Base-by-base conservation (phyloP, 1,139 yeast species). In the Saccharomyces hybrid region DNA sequence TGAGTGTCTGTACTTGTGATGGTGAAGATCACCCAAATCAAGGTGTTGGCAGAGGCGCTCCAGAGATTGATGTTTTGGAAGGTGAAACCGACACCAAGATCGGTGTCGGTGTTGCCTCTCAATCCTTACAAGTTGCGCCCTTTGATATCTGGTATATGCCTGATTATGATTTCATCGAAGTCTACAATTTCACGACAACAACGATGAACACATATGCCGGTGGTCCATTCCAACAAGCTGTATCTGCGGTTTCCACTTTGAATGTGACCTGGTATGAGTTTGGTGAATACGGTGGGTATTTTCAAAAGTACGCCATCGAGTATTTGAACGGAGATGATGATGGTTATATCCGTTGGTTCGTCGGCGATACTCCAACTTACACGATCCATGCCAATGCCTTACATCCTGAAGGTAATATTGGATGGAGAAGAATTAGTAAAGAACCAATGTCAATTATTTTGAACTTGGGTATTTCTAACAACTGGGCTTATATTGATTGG, bases 91-190 rank as follows among this genome's bases (percentile, higher is more conserved):
- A 76, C 58, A 73, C 80, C 3, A 72, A 68, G 50, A 58, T 70
- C 41, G 78, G 77, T 52, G 72, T 73, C 14, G 91, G 90, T 60
- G 78, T 83, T 29, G 95, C 84, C 0, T 85, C 95, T 3, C 96
- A 88, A 71, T 86, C 95, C 1, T 71, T 81, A 58, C 95, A 88
- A 73, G 71, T 86, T 61, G 96, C 96, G 1, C 96, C 96, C 1
- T 81, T 80, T 67, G 96, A 88, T 69, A 80, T 86, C 60, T 88
- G 95, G 95, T 87, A 86, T 68, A 76, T 78, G 66, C 95, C 95
- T 2, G 89, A 88, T 69, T 86, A 87, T 66, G 81, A 83, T 57
- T 87, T 78, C 61, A 69, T 88, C 55, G 84, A 82, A 62, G 73
- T 88, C 53, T 72, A 82, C 70, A 86, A 88, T 70, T 60, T 62